Conservation (phyloP, 805 yeast species). For the Candida caryicola region DNA sequence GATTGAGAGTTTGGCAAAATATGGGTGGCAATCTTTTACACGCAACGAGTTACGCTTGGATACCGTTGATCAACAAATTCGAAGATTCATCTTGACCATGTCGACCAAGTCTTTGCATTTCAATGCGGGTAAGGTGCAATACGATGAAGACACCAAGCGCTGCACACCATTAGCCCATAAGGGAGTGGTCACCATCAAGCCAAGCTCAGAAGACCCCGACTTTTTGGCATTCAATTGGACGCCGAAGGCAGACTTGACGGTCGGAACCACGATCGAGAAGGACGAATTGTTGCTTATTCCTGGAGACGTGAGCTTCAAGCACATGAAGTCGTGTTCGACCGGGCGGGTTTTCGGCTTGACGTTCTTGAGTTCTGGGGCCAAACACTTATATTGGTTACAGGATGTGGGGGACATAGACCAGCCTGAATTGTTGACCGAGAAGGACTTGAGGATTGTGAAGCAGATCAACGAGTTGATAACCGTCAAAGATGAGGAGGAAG, state of each 20-base stretch:
- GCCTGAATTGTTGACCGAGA: slow-evolving; percentile 51
- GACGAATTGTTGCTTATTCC: slow-evolving; percentile 75
- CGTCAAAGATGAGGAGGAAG: slow-evolving; percentile 38
- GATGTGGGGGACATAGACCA: slow-evolving; percentile 65
- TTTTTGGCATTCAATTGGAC: slow-evolving; percentile 71
- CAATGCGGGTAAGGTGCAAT: slow-evolving; percentile 76
- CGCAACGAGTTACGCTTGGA: no score
- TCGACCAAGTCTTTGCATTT: slow-evolving; percentile 43
- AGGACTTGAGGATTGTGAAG: slow-evolving; percentile 51
- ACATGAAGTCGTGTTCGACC: slow-evolving; percentile 62
- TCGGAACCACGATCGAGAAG: slow-evolving; percentile 39
- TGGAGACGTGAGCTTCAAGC: slow-evolving; percentile 80
- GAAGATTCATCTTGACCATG: slow-evolving; percentile 7
- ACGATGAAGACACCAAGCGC: slow-evolving; percentile 55
- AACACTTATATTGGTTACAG: slow-evolving; percentile 71
- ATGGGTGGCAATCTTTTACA: not conserved
- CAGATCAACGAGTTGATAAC: slow-evolving; percentile 48
- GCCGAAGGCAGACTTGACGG: slow-evolving; percentile 52
- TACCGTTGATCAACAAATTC: no score
- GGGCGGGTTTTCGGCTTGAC: slow-evolving; percentile 75
- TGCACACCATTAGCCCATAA: slow-evolving; percentile 72
- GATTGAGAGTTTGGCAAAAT: no score
- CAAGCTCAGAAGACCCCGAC: slow-evolving; percentile 67
- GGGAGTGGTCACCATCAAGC: slow-evolving; percentile 61
- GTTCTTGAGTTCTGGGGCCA: slow-evolving; percentile 62